Conservation (phyloP, 345 rosid species). For the Eucalyptus lansdowneana region DNA sequence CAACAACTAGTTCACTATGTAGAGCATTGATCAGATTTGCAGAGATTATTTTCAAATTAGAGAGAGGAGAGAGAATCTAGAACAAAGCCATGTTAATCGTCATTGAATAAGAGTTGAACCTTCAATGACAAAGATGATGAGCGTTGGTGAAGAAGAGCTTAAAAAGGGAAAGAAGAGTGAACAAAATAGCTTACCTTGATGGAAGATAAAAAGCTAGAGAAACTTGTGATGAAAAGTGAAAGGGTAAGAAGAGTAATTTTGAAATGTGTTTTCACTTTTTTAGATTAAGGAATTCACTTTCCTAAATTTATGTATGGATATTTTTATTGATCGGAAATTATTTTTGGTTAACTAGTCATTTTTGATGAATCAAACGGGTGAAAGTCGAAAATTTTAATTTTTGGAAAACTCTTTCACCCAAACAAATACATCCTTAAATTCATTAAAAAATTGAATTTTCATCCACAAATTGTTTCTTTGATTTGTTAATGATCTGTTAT, state of each 20-base stretch:
- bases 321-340: too few relatives aligned
- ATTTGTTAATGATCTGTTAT: too few relatives aligned
- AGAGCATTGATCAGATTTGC: not conserved
- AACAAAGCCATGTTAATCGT: not conserved
- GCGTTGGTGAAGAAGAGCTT: not conserved
- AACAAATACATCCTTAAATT: not conserved
- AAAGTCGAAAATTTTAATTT: too few relatives aligned
- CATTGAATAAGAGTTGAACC: not conserved
- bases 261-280: too few relatives aligned
- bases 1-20: not conserved
- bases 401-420: not conserved
- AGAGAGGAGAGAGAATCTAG: not conserved
- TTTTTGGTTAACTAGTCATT: not conserved
- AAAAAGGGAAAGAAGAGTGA: too few relatives aligned
- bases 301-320: not conserved
- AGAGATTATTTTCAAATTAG: not conserved
- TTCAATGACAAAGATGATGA: not conserved
- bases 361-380: too few relatives aligned
- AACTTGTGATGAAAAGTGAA: too few relatives aligned
- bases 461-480: not conserved
- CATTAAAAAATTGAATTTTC: too few relatives aligned
- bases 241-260: too few relatives aligned
- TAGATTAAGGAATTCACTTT: too few relatives aligned
- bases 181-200: fast-evolving
- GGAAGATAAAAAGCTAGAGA: too few relatives aligned